These are phyloP conservation scores for Chlorella sp. DNA, from an alignment of 139 green algal genomes.

Conservation along the genomic window DNA sequence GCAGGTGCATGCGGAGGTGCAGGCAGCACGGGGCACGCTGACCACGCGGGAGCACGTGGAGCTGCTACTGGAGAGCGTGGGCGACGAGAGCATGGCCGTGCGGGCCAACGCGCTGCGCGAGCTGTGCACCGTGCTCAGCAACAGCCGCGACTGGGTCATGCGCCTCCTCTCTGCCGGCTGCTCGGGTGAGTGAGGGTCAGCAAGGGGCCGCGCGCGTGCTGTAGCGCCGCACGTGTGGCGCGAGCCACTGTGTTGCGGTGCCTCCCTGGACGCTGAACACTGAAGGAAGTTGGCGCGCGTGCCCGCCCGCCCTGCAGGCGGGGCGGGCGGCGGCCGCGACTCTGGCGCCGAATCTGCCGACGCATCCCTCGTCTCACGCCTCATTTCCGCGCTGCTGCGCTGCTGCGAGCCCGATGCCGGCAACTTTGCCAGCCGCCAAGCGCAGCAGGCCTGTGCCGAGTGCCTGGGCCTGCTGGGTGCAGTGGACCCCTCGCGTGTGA, in stretches of 20 bases:
- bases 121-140: conserved; percentile 54
- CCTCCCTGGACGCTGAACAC: too few species aligned
- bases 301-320: not conserved
- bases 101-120: conserved; percentile 45
- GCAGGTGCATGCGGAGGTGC: conserved; percentile 43
- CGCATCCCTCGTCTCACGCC: conserved; percentile 43
- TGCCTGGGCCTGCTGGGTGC: conserved; percentile 84
- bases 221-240: too few species aligned
- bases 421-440: conserved; percentile 4
- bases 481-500: conserved; percentile 71
- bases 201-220: not conserved
- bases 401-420: conserved; percentile 64
- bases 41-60: conserved; percentile 39
- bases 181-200: not conserved
- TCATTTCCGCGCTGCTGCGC: conserved; percentile 70
- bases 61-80: conserved; percentile 55
- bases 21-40: conserved; percentile 42
- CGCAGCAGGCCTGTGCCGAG: conserved; percentile 65
- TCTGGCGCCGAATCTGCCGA: not conserved
- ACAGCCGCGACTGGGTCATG: conserved; percentile 42
- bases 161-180: too few species aligned
- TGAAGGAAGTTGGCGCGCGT: too few species aligned
- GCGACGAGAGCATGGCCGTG: conserved; percentile 57
- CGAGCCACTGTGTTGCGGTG: too few species aligned
- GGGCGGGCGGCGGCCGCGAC: not conserved